These are phyloP conservation scores for Fusarium drepaniforme DNA, from an alignment of 2,329 filamentous ascomycete species.

Conservation along the genomic window DNA sequence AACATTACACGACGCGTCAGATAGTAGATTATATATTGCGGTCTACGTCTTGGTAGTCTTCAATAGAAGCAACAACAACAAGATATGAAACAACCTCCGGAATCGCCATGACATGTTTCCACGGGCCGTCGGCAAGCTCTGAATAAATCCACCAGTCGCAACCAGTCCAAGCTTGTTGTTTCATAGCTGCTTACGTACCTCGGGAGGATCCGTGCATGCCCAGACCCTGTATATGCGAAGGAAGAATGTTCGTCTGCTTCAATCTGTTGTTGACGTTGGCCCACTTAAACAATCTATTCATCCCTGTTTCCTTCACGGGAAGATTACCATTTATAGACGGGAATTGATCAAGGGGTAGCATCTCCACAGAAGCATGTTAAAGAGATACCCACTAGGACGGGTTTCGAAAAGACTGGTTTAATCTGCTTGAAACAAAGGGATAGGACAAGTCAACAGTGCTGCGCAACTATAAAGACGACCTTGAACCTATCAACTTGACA, in stretches of 20 bases:
- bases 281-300: background rate
- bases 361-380: background rate
- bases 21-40: background rate
- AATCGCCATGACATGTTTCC: background rate
- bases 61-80: conserved; percentile 12
- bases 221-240: background rate
- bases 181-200: conserved; percentile 9
- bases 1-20: background rate
- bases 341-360: background rate
- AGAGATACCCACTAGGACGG: conserved; percentile 7
- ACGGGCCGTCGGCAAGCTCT: background rate
- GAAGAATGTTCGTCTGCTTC: background rate
- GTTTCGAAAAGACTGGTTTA: conserved; percentile 26
- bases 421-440: conserved; percentile 29
- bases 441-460: background rate
- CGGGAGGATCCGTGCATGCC: background rate
- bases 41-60: background rate
- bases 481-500: background rate
- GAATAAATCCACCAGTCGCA: conserved; percentile 26
- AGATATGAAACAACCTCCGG: background rate
- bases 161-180: background rate
- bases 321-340: background rate
- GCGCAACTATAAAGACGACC: conserved; percentile 15
- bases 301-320: background rate
- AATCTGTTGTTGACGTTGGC: background rate